Percentiles rank a stretch among this genome's conserved stretches.
Conservation (phyloP, 73 alveolate genomes). For the Paramecium pentaurelia region DNA sequence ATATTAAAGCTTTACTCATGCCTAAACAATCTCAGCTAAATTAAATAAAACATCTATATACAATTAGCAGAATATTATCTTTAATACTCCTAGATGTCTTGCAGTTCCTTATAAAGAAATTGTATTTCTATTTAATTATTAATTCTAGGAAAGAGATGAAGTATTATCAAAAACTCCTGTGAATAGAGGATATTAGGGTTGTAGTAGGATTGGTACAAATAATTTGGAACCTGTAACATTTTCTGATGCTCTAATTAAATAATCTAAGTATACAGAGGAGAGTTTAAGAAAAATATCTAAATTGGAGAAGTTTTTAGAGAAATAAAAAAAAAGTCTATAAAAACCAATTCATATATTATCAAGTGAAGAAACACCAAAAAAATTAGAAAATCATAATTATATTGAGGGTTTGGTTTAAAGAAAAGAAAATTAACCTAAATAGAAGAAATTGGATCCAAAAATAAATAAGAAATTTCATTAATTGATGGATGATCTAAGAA, state of each 20-base stretch:
- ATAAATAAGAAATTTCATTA: not conserved
- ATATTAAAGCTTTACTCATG: not conserved
- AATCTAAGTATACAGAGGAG: not conserved
- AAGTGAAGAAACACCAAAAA: conserved; percentile 14
- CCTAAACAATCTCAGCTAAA: conserved; percentile 26
- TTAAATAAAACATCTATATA: not conserved
- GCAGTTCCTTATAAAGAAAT: conserved; percentile 14
- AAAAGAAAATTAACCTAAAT: not conserved
- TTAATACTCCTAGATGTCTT: not conserved
- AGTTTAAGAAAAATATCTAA: not conserved
- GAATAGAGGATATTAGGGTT: not conserved
- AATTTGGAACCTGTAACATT: not conserved
- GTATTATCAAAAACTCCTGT: conserved; percentile 5
- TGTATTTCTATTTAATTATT: not conserved
- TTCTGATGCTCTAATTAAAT: not conserved
- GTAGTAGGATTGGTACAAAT: not conserved
- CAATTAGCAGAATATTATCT: not conserved
- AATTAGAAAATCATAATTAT: not conserved
- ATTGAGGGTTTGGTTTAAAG: not conserved
- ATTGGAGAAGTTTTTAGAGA: not conserved
- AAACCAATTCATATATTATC: not conserved
- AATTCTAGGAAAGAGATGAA: conserved; percentile 2
- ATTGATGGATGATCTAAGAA: conserved; percentile 13
- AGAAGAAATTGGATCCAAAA: not conserved
- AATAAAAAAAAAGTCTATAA: not conserved